Percentiles rank a stretch among this genome's conserved stretches.
Conservation (phyloP, 495 filamentous ascomycete genomes). For the Rhypophila decipiens region DNA sequence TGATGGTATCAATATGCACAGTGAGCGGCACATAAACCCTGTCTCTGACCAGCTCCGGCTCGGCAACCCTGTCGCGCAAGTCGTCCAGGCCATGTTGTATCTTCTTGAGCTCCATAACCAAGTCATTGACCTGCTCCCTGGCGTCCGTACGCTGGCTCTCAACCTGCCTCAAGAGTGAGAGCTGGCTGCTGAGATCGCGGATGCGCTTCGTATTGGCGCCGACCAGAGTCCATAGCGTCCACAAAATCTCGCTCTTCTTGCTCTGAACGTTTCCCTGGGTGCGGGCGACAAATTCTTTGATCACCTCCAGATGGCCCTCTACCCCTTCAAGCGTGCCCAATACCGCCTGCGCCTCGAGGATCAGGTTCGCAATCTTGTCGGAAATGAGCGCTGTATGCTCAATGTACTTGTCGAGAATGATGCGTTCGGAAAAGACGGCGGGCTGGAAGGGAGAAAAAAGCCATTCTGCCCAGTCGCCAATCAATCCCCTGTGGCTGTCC, state of each 20-base stretch:
- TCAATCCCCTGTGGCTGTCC: slow-evolving; percentile 34
- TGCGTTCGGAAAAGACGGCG: slow-evolving; percentile 42
- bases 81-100: slow-evolving; percentile 63
- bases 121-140: slow-evolving; percentile 49
- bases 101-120: slow-evolving; percentile 58
- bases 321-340: slow-evolving; percentile 51
- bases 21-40: slow-evolving; percentile 49
- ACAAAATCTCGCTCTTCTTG: slow-evolving; percentile 53
- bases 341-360: slow-evolving; percentile 59
- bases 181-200: slow-evolving; percentile 50
- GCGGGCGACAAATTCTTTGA: slow-evolving; percentile 55
- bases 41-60: slow-evolving; percentile 46
- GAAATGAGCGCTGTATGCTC: slow-evolving; percentile 58
- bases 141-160: slow-evolving; percentile 53
- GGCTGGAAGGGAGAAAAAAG: slow-evolving; percentile 53
- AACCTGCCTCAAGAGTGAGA: slow-evolving; percentile 53
- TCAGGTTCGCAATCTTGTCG: slow-evolving; percentile 55
- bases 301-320: slow-evolving; percentile 56
- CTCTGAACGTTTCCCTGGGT: slow-evolving; percentile 44
- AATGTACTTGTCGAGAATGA: slow-evolving; percentile 56
- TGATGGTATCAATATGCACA: slow-evolving; percentile 65
- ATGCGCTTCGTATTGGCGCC: slow-evolving; percentile 54
- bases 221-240: slow-evolving; percentile 61
- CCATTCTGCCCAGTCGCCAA: slow-evolving; percentile 29
- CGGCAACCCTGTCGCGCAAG: slow-evolving; percentile 56